Evolutionary conservation across 768 basidiomycete species (phyloP).

Genomic region (Calvatia gigantea): DNA sequence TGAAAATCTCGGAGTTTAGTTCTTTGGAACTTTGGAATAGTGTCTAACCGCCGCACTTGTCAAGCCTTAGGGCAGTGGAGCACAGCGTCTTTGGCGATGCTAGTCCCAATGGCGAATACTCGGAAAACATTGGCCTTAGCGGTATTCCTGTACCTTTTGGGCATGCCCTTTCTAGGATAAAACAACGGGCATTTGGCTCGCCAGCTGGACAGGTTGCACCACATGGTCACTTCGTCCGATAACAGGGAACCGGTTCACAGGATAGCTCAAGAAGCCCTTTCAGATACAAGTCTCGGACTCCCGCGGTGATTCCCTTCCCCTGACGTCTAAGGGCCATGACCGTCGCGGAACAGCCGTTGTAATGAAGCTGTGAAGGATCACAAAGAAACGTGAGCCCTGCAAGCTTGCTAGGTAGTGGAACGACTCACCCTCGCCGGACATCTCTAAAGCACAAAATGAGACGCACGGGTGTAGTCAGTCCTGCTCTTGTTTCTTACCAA

Average conservation of each 20-base stretch:
- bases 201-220: neutral
- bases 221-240: slow-evolving; percentile 1
- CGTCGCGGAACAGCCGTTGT: neutral
- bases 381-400: neutral
- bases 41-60: slow-evolving; percentile 2
- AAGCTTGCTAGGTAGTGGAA: neutral
- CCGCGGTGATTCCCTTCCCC: neutral
- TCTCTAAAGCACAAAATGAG: neutral
- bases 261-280: neutral
- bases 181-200: slow-evolving; percentile 8
- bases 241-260: slow-evolving; percentile 3
- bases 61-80: slow-evolving; percentile 6
- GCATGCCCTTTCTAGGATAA: neutral
- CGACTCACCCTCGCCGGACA: neutral
- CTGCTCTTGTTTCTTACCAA: neutral
- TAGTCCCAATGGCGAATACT: slow-evolving; percentile 14
- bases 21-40: neutral
- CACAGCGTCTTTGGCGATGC: neutral
- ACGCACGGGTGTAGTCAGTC: neutral
- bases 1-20: neutral
- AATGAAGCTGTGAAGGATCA: slow-evolving; percentile 4
- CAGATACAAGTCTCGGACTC: neutral
- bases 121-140: slow-evolving; percentile 9
- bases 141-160: slow-evolving; percentile 17
- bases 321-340: neutral